A percentile compares a stretch with the other conserved stretches of the same genome.
Conservation (phyloP, 306 rosid genomes). For the Phaseolus lunatus region DNA sequence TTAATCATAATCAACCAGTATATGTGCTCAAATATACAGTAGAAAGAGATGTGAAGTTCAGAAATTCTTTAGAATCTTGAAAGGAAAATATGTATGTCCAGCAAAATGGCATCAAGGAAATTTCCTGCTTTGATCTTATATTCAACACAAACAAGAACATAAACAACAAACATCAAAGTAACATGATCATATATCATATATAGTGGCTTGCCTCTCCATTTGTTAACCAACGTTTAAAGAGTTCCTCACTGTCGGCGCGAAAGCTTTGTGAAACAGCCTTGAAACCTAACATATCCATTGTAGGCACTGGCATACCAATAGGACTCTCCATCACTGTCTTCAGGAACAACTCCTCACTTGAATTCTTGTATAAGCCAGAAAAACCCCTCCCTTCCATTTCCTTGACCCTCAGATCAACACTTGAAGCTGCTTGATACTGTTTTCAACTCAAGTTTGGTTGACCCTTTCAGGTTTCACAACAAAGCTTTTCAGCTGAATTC, state of each 20-base stretch:
- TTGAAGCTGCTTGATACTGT: constrained; percentile 29
- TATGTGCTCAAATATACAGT: not conserved
- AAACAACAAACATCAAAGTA: constrained; percentile 31
- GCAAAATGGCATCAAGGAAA: constrained; percentile 21
- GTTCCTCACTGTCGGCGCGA: constrained; percentile 89
- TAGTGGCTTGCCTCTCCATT: constrained; percentile 88
- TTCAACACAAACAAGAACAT: constrained; percentile 29
- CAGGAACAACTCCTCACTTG: constrained; percentile 88
- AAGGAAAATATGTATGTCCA: constrained; percentile 30
- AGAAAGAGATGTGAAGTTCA: constrained; percentile 9
- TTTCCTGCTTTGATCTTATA: constrained; percentile 25
- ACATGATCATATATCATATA: constrained; percentile 31
- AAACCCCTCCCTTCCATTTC: constrained; percentile 88
- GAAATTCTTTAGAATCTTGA: constrained; percentile 27
- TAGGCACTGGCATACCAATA: constrained; percentile 68
- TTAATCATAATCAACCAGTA: constrained; percentile 20
- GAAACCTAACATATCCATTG: constrained; percentile 86
- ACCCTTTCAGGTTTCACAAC: constrained; percentile 40
- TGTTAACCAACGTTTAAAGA: constrained; percentile 94
- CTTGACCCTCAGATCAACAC: constrained; percentile 25
- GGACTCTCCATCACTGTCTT: constrained; percentile 82
- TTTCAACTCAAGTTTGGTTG: constrained; percentile 39
- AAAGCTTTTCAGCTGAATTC: constrained; percentile 44
- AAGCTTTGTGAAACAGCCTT: constrained; percentile 75
- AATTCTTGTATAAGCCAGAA: constrained; percentile 74